Base-by-base conservation (phyloP, 2,329 filamentous ascomycete genomes). In the Fusarium luffae region DNA sequence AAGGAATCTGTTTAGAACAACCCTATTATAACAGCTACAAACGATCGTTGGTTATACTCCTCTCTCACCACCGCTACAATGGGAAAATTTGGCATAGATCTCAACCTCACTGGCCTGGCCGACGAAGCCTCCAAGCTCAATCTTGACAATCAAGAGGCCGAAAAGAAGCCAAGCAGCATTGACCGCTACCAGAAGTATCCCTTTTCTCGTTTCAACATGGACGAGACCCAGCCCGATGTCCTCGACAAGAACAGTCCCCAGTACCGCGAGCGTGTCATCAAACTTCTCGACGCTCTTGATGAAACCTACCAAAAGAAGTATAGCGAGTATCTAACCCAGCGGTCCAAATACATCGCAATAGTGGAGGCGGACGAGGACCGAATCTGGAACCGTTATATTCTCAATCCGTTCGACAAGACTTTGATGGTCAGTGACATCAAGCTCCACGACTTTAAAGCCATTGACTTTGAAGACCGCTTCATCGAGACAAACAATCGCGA, bases 331-430 rank as follows among this genome's bases (percentile, higher is more conserved):
- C 40, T 51, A 32, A 10, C 12, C n/a, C n/a, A 9, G 7, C 63
- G 55, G 41, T 4, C 34, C 27, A 19, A 44, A 4, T 14, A 37
- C 13, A 34, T 71, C 18, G 42, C 30, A 5, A 10, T 11, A 7
- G 4, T 30, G 14, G 69, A 71, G 28, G 18, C 30, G 12, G 4
- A 28, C 9, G 57, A 67, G 0, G 46, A 64, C 19, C 12, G 46
- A 32, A 30, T 40, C 16, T 71, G 65, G 65, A 71, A 71, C 34
- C 19, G 43, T 9, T 60, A 47, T n/a, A 44, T 69, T 7, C 50
- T 71, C 14, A 41, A 69, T n/a, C 66, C 66, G 19, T 25, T n/a
- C 9, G 8, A 18, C 4, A n/a, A 10, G 9, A 40, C 27, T n/a
- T 34, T 42, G 10, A 5, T 10, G 25, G 8, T 55, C 18, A 5